phyloP scores from a whole-genome alignment of 441 rosid species.

The Adansonia madagascariensis region DNA sequence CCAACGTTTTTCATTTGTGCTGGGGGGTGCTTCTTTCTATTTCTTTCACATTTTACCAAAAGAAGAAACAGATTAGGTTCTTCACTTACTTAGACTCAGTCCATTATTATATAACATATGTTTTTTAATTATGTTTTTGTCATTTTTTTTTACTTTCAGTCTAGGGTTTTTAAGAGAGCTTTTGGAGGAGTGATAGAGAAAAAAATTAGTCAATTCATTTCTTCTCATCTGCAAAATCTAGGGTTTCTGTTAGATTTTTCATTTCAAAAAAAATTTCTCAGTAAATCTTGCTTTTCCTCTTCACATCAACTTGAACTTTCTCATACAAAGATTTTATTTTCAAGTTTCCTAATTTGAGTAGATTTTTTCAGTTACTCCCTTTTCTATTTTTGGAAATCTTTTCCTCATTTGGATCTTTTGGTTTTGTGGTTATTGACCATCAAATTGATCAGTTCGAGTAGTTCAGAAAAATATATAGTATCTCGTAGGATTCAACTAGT shows the following conservation, averaged over 20 bases:
- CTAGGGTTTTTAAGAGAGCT: slow-evolving; percentile 42
- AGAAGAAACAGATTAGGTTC: slow-evolving; percentile 61
- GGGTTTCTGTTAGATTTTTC: slow-evolving; percentile 45
- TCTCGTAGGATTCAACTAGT: slow-evolving; percentile 10
- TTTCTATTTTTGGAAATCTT: slow-evolving; percentile 41
- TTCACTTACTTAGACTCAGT: slow-evolving; percentile 22
- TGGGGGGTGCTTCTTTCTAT: slow-evolving; percentile 37
- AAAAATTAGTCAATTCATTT: not conserved
- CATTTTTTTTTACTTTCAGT: not conserved
- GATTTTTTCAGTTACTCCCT: slow-evolving; percentile 3
- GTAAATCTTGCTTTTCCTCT: slow-evolving; percentile 17
- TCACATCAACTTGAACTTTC: slow-evolving; percentile 20
- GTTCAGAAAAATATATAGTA: not conserved
- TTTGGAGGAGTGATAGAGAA: not conserved
- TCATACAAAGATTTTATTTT: slow-evolving; percentile 23
- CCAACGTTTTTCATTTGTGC: slow-evolving; percentile 34
- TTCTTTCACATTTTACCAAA: slow-evolving; percentile 52
- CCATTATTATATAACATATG: not conserved
- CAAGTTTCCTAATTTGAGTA: slow-evolving; percentile 35
- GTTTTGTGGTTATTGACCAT: slow-evolving; percentile 4
- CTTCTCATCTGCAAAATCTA: slow-evolving; percentile 35
- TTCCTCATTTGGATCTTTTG: not conserved
- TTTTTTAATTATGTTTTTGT: not conserved
- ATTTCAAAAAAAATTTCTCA: not conserved
- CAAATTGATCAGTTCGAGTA: not conserved